Percentiles rank a stretch among this genome's conserved stretches.
Evolutionary conservation across 1,284 basidiomycete genomes (phyloP).

Genomic region (Trichosporon coremiiforme): DNA sequence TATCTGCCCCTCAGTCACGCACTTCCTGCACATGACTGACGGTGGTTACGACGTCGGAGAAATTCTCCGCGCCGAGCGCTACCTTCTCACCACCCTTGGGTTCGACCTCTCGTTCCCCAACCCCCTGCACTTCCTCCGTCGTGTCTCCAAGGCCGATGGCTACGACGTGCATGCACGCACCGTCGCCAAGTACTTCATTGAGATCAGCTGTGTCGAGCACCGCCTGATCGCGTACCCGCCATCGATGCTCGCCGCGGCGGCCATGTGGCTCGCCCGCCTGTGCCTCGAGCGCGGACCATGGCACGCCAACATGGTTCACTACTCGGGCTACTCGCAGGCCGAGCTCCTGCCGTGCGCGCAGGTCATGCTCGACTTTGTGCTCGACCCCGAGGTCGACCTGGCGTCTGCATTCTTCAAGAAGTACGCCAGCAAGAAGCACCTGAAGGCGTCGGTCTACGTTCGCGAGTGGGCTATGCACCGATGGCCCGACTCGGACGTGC

Average conservation of each 20-base stretch:
- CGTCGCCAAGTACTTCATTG: constrained; percentile 88
- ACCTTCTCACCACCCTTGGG: constrained; percentile 85
- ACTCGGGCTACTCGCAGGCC: constrained; percentile 84
- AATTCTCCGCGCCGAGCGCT: constrained; percentile 90
- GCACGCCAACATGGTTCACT: constrained; percentile 90
- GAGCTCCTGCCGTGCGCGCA: constrained; percentile 84
- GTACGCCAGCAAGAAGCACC: constrained; percentile 74
- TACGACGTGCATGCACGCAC: constrained; percentile 91
- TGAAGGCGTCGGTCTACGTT: constrained; percentile 68
- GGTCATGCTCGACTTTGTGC: constrained; percentile 88
- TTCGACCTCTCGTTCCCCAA: constrained; percentile 93
- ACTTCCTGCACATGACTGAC: constrained; percentile 88
- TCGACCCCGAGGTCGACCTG: constrained; percentile 64
- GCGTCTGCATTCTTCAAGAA: constrained; percentile 71
- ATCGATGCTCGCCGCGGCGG: constrained; percentile 81
- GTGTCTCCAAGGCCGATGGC: constrained; percentile 93
- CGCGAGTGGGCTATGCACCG: constrained; percentile 57
- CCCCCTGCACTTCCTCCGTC: constrained; percentile 87
- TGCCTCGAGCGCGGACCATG: constrained; percentile 81
- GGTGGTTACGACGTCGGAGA: constrained; percentile 82
- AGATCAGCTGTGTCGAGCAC: constrained; percentile 88
- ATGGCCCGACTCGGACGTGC: constrained; percentile 42
- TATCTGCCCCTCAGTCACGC: constrained; percentile 80
- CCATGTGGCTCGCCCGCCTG: constrained; percentile 87
- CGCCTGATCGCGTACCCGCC: constrained; percentile 77